Evolutionary conservation across 306 rosid genomes (phyloP).

Genomic region (Prunus davidiana): DNA sequence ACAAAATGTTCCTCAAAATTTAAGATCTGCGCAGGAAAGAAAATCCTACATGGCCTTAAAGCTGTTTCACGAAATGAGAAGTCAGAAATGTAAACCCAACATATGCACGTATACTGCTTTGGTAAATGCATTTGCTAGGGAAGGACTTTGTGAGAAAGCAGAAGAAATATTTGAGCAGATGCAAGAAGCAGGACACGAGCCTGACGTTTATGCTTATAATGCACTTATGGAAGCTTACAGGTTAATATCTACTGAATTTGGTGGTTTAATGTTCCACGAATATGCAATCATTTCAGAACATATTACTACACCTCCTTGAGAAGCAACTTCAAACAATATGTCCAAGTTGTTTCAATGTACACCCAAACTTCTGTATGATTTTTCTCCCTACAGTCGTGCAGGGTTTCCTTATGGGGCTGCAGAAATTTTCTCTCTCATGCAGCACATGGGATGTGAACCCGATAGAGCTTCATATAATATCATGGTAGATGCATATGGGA

Average conservation of each 20-base stretch:
- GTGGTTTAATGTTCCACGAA: neutral
- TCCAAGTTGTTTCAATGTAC: neutral
- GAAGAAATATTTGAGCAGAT: constrained; percentile 91
- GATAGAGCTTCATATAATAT: constrained; percentile 92
- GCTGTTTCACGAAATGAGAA: constrained; percentile 68
- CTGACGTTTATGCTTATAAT: constrained; percentile 83
- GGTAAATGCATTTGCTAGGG: constrained; percentile 93
- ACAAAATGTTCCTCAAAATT: neutral
- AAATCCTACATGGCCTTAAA: constrained; percentile 74
- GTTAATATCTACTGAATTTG: constrained; percentile 35
- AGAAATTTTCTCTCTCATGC: constrained; percentile 90
- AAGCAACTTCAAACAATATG: too few relatives aligned
- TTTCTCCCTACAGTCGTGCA: constrained; percentile 67
- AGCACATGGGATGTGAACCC: constrained; percentile 98
- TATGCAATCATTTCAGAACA: too few relatives aligned
- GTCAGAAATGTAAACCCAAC: constrained; percentile 66
- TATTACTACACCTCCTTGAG: too few relatives aligned
- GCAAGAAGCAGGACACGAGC: constrained; percentile 85
- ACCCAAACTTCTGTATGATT: neutral
- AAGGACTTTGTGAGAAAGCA: constrained; percentile 93
- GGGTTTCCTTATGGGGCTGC: constrained; percentile 89
- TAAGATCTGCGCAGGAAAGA: constrained; percentile 55
- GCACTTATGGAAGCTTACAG: constrained; percentile 98
- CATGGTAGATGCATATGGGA: constrained; percentile 95
- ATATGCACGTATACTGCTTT: constrained; percentile 89